These are phyloP conservation scores for Logfia minima DNA, from an alignment of 129 eudicot genomes.

Conservation along the genomic window DNA sequence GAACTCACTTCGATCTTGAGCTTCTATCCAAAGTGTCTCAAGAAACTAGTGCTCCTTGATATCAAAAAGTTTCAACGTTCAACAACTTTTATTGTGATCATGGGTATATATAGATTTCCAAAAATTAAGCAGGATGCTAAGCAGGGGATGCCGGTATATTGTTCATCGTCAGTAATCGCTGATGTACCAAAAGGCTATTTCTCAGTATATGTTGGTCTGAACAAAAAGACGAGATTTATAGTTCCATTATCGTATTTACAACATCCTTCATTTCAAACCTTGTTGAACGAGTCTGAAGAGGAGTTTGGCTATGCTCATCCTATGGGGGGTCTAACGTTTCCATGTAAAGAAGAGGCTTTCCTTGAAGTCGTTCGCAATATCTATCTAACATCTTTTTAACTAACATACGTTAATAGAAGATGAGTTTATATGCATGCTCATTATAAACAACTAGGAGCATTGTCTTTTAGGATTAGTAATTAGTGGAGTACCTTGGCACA, in stretches of 20 bases:
- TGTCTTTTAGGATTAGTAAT: not conserved
- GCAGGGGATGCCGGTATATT: not conserved
- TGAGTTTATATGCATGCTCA: not conserved
- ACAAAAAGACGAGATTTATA: slow-evolving; percentile 23
- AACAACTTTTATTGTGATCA: not conserved
- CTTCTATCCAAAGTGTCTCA: not conserved
- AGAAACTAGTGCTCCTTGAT: not conserved
- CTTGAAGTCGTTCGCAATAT: slow-evolving; percentile 11
- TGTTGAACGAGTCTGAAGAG: slow-evolving; percentile 6
- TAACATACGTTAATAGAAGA: not conserved
- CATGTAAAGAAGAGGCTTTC: slow-evolving; percentile 32
- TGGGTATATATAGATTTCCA: slow-evolving; percentile 3
- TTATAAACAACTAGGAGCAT: not conserved
- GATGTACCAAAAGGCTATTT: slow-evolving; percentile 13
- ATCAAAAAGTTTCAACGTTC: not conserved
- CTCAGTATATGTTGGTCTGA: slow-evolving; percentile 21
- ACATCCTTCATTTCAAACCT: slow-evolving; percentile 20
- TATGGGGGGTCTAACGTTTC: slow-evolving; percentile 31
- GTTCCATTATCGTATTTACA: slow-evolving; percentile 18
- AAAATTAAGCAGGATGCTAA: slow-evolving; percentile 8
- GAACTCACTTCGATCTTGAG: not conserved
- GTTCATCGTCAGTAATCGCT: not conserved
- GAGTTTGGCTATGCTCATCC: slow-evolving; percentile 27
- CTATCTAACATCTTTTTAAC: not conserved
- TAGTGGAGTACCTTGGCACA: no score